phyloP scores from a whole-genome alignment of 805 yeast genomes.

The Candida corydali region DNA sequence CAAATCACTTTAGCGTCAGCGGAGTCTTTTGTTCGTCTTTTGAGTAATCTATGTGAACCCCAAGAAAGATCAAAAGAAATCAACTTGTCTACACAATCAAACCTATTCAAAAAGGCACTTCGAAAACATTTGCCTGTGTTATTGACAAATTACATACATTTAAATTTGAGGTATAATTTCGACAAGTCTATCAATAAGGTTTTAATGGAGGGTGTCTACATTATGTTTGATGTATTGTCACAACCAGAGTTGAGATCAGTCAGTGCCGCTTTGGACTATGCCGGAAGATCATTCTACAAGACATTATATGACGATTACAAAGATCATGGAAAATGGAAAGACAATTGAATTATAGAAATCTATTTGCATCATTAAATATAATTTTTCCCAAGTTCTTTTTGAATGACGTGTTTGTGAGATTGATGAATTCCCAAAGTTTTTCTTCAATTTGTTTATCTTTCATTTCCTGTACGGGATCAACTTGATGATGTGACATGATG shows the following conservation, averaged over 20 bases:
- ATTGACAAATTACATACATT: conserved; percentile 53
- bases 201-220: conserved; percentile 53
- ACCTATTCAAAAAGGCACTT: conserved; percentile 53
- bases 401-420: conserved; percentile 14
- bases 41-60: conserved; percentile 75
- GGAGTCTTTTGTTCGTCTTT: conserved; percentile 49
- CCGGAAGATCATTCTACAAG: conserved; percentile 66
- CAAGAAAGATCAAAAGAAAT: conserved; percentile 19
- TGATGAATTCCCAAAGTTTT: conserved; percentile 34
- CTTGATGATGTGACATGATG: conserved; percentile 24
- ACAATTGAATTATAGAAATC: conserved; percentile 34
- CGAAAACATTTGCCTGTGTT: conserved; percentile 62
- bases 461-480: conserved; percentile 9
- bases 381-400: conserved; percentile 26
- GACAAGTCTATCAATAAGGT: conserved; percentile 42
- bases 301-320: conserved; percentile 68
- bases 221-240: conserved; percentile 67
- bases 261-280: conserved; percentile 60
- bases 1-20: conserved; percentile 32
- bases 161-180: conserved; percentile 49
- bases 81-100: conserved; percentile 46
- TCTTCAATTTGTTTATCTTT: conserved; percentile 22
- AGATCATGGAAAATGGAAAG: conserved; percentile 79
- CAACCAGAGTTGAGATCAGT: conserved; percentile 59
- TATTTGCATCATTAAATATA: conserved; percentile 26